A percentile compares a stretch with the other conserved stretches of the same genome.
These are phyloP conservation scores for Annona cherimola DNA, from an alignment of 164 flowering plant species.

Conservation along the genomic window DNA sequence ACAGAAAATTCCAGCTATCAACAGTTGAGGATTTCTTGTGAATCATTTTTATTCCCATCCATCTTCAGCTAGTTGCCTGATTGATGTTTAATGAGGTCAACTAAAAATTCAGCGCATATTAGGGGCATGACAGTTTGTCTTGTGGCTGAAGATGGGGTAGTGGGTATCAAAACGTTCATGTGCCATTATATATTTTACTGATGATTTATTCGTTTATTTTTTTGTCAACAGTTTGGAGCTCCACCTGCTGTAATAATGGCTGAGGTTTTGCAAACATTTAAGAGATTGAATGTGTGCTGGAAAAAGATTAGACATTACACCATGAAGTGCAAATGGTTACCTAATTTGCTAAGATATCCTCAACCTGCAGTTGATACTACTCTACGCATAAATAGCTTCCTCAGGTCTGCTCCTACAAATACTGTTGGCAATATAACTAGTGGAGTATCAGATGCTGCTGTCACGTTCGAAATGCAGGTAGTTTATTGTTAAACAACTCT, in stretches of 20 bases:
- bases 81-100: too few relatives aligned
- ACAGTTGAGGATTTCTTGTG: too few relatives aligned
- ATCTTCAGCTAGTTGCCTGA: too few relatives aligned
- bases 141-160: neutral
- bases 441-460: constrained; percentile 10
- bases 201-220: neutral
- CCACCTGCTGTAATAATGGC: constrained; percentile 24
- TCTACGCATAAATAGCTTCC: neutral
- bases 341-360: constrained; percentile 8
- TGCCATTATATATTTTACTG: neutral
- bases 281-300: constrained; percentile 26
- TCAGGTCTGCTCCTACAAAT: constrained; percentile 4
- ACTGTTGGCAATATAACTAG: neutral
- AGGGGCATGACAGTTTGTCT: neutral
- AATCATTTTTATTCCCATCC: too few relatives aligned
- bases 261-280: constrained; percentile 20
- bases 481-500: neutral
- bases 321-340: constrained; percentile 27
- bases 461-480: constrained; percentile 40
- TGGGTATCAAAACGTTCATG: neutral
- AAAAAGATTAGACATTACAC: constrained; percentile 27
- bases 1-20: too few relatives aligned
- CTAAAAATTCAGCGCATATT: too few relatives aligned
- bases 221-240: constrained; percentile 16
- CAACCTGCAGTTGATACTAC: neutral